Evolutionary conservation across 768 basidiomycete species (phyloP).

Genomic region (Collybiopsis confluens): DNA sequence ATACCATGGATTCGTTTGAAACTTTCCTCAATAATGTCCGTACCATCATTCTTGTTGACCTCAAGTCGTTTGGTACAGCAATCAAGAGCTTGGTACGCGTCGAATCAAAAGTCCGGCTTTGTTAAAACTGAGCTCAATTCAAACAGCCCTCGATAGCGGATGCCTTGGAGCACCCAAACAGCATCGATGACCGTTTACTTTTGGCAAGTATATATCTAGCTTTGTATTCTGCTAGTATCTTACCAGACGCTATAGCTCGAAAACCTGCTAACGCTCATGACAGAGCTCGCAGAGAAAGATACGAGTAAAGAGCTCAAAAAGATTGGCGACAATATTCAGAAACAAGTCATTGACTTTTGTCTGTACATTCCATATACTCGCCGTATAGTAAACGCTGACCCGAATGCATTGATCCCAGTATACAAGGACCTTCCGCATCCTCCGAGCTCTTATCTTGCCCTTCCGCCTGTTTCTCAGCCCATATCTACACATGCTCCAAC

Average conservation of each 20-base stretch:
- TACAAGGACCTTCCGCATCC: conserved; percentile 82
- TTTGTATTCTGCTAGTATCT: not conserved
- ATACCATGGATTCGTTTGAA: not conserved
- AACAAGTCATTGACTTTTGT: conserved; percentile 52
- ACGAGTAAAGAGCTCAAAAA: conserved; percentile 18
- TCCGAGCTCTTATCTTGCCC: conserved; percentile 46
- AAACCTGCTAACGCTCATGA: conserved; percentile 55
- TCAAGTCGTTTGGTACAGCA: not conserved
- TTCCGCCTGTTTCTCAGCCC: conserved; percentile 16
- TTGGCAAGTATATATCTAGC: conserved; percentile 36
- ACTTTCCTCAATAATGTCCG: not conserved
- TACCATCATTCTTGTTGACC: not conserved
- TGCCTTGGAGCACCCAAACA: conserved; percentile 37
- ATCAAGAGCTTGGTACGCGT: not conserved
- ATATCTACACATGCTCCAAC: conserved; percentile 7
- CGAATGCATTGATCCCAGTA: conserved; percentile 36
- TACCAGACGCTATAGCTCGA: conserved; percentile 48
- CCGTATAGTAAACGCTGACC: conserved; percentile 3
- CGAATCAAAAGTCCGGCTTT: no score
- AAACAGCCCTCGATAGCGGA: conserved; percentile 21
- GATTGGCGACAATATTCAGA: conserved; percentile 38
- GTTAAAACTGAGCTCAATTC: not conserved
- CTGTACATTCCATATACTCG: conserved; percentile 24
- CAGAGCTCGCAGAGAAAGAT: conserved; percentile 36
- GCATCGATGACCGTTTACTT: conserved; percentile 57